Evolutionary conservation across 2,329 filamentous ascomycete genomes (phyloP).

Genomic region (Microthyrium microscopicum): DNA sequence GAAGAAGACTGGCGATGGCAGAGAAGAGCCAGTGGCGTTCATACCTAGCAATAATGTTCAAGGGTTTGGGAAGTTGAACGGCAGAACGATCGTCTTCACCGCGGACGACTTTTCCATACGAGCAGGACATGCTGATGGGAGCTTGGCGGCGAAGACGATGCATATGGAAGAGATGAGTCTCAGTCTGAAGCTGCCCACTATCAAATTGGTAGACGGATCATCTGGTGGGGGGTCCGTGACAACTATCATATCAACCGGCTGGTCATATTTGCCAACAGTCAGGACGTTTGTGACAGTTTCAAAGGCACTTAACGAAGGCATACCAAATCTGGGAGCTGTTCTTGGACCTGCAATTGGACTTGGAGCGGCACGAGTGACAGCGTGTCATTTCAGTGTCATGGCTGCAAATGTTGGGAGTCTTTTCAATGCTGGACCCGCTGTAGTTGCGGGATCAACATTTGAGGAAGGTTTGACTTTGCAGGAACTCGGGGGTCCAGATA

Average conservation of each 20-base stretch:
- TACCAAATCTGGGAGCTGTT: slow-evolving; percentile 47
- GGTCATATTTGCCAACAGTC: slow-evolving; percentile 43
- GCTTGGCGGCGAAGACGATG: slow-evolving; percentile 38
- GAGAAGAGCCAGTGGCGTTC: slow-evolving; percentile 26
- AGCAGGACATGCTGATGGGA: slow-evolving; percentile 47
- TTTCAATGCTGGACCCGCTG: slow-evolving; percentile 48
- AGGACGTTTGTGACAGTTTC: slow-evolving; percentile 35
- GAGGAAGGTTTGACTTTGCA: slow-evolving; percentile 43
- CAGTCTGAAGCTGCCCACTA: slow-evolving; percentile 38
- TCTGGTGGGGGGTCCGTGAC: slow-evolving; percentile 47
- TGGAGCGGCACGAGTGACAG: slow-evolving; percentile 43
- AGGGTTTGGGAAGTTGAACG: slow-evolving; percentile 34
- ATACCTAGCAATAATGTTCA: slow-evolving; percentile 47
- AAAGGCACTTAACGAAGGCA: slow-evolving; percentile 43
- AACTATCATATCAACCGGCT: slow-evolving; percentile 38
- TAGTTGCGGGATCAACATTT: slow-evolving; percentile 46
- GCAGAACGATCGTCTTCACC: slow-evolving; percentile 40
- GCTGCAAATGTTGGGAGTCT: slow-evolving; percentile 43
- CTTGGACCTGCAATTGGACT: slow-evolving; percentile 47
- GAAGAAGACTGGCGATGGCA: slow-evolving; percentile 29
- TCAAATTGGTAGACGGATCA: slow-evolving; percentile 48
- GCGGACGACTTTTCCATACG: slow-evolving; percentile 48
- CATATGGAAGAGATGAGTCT: slow-evolving; percentile 47
- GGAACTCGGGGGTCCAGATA: slow-evolving; percentile 41
- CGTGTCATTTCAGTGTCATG: slow-evolving; percentile 51